A percentile compares a stretch with the other conserved stretches of the same genome.
Evolutionary conservation across 768 basidiomycete species (phyloP).

Genomic region (Gyrodon lividus): DNA sequence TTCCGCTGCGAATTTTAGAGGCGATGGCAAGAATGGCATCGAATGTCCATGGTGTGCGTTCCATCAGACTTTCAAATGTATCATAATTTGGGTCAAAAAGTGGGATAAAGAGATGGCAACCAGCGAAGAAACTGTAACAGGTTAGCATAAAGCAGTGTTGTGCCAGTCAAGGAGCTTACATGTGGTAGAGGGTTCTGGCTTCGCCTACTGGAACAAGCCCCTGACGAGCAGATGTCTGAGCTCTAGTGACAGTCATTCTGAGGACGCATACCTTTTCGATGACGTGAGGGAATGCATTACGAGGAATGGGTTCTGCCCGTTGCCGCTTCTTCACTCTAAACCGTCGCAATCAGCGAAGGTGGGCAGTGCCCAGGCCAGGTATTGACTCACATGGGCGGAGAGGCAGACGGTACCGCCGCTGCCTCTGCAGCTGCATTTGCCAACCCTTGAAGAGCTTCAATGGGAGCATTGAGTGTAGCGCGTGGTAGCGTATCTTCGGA

Average conservation of each 20-base stretch:
- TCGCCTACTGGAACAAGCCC: conserved; percentile 83
- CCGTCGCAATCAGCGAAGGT: background rate
- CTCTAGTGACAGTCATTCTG: background rate
- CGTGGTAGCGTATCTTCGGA: conserved; percentile 87
- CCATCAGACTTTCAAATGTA: conserved; percentile 88
- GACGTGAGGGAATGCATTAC: conserved; percentile 86
- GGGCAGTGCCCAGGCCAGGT: no score
- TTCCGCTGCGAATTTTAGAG: conserved; percentile 88
- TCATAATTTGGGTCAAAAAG: conserved; percentile 92
- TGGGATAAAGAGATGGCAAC: conserved; percentile 95
- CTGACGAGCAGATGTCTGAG: conserved; percentile 36
- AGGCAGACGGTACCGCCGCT: conserved; percentile 71
- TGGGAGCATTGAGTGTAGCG: conserved; percentile 83
- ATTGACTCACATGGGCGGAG: conserved; percentile 52
- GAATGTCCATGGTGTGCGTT: conserved; percentile 94
- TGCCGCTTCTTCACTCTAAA: conserved; percentile 73
- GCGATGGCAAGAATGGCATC: conserved; percentile 92
- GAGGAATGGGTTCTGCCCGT: conserved; percentile 77
- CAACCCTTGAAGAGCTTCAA: conserved; percentile 90
- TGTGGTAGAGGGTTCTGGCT: conserved; percentile 89
- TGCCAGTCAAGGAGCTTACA: conserved; percentile 48
- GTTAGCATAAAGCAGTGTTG: conserved; percentile 3
- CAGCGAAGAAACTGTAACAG: conserved; percentile 80
- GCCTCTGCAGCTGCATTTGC: conserved; percentile 96
- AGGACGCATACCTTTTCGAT: conserved; percentile 67